A percentile compares a stretch with the other conserved stretches of the same genome.
phyloP scores from a whole-genome alignment of 2,329 filamentous ascomycete species.

The Parastagonospora avenae region DNA sequence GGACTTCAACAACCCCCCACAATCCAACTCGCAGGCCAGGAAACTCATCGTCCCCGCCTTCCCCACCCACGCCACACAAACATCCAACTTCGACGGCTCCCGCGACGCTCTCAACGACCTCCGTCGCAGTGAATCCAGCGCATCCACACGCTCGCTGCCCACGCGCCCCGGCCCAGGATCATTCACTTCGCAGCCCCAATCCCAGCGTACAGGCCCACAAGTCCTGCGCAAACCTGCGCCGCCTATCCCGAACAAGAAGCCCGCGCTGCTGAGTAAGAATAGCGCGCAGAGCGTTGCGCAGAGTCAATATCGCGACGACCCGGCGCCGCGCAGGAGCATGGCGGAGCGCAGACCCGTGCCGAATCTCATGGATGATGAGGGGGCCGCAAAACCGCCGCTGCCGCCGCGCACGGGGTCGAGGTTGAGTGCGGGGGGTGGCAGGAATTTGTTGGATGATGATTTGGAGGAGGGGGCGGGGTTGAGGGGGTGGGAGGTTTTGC shows the following conservation, averaged over 20 bases:
- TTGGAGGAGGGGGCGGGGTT: slow-evolving; percentile 39
- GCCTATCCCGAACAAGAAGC: slow-evolving; percentile 42
- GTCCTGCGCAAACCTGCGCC: slow-evolving; percentile 42
- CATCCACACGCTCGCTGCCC: slow-evolving; percentile 41
- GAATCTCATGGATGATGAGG: slow-evolving; percentile 10
- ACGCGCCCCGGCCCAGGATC: slow-evolving; percentile 20
- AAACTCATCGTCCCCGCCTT: slow-evolving; percentile 42
- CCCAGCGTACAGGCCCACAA: slow-evolving; percentile 20
- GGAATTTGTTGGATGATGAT: slow-evolving; percentile 44
- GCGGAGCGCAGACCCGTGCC: slow-evolving; percentile 27
- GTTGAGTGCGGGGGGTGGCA: slow-evolving; percentile 23
- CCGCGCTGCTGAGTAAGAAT: slow-evolving; percentile 28
- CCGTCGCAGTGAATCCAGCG: slow-evolving; percentile 26
- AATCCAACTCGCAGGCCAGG: slow-evolving; percentile 24
- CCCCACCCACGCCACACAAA: slow-evolving; percentile 24
- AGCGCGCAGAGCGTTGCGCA: slow-evolving; percentile 8
- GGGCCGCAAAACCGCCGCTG: slow-evolving; percentile 33
- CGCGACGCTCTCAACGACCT: slow-evolving; percentile 24
- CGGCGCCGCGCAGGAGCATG: slow-evolving; percentile 34
- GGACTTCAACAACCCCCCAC: slow-evolving; percentile 31
- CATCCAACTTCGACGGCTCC: slow-evolving; percentile 26
- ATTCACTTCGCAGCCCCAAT: slow-evolving; percentile 14
- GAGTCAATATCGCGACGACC: slow-evolving; percentile 32
- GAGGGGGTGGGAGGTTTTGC: slow-evolving; percentile 47
- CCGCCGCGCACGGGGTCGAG: slow-evolving; percentile 41